Base-by-base conservation (phyloP, 2,329 filamentous ascomycete species). In the Fusarium pseudoanthophilum region DNA sequence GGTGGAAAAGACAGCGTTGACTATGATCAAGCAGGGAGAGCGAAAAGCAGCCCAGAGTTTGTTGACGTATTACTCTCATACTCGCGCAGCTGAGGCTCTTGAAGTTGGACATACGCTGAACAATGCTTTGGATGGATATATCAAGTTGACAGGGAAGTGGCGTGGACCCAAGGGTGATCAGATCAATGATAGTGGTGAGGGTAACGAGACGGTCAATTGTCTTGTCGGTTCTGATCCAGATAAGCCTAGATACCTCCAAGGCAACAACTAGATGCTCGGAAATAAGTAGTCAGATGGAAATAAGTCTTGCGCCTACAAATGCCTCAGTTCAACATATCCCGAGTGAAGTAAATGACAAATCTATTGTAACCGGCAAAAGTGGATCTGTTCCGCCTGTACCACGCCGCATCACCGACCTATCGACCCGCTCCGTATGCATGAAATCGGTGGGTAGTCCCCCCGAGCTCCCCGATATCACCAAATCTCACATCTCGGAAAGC, bases 201-300 rank as follows among this genome's bases (percentile, higher is more conserved):
- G 75, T 1, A 75, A 68, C 0, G 75, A 77, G 46, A 77, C 75
- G 2, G 75, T 77, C 1, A 77, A 77, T 30, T 77, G 75, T 20
- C 64, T 77, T 24, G 73, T 77, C 2, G 75, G 73, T 5, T 76
- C 59, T 24, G 75, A 77, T 10, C 75, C 75, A 7, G 75, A 77
- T 3, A 65, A 76, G 37, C 75, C 75, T 0, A 58, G 55, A 16
- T 61, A 74, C 10, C 15, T 74, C 9, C 68, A 74, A 21, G 34
- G 16, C 1, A 71, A 60, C 51, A 28, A 37, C 20, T 70, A 55
- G 46, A 59, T 30, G 9, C 5, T 13, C 15, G 14, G 21, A 34
- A n/a, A 34, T 42, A 59, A 26, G 26, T 63, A 40, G 28, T 8
- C 2, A 59, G 7, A 24, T 34, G 7, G 21, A 49, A 39, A 11